phyloP scores from a whole-genome alignment of 805 yeast genomes.

The Nakazawaea laoshanensis region DNA sequence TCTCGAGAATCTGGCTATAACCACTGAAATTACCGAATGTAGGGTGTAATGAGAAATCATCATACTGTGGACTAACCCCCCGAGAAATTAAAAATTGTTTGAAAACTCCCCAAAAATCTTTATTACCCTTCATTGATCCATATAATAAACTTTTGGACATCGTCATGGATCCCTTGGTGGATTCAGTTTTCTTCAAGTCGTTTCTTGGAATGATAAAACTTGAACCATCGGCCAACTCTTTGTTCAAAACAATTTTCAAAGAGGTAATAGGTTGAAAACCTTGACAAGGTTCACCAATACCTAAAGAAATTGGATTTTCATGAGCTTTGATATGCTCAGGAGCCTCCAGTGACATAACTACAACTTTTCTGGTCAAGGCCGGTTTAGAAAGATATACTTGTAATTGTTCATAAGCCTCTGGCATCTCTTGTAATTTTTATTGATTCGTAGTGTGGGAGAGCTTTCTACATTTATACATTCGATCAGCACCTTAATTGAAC shows the following conservation, averaged over 20 bases:
- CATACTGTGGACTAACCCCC: conserved; percentile 31
- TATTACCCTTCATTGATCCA: conserved; percentile 37
- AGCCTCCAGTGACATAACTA: too few relatives aligned
- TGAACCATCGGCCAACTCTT: too few relatives aligned
- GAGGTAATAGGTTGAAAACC: conserved; percentile 54
- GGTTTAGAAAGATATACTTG: too few relatives aligned
- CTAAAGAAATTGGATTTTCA: conserved; percentile 39
- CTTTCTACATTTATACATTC: neutral
- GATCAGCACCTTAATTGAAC: too few relatives aligned
- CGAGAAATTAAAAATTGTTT: conserved; percentile 21
- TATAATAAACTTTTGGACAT: conserved; percentile 36
- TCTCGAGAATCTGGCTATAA: too few relatives aligned
- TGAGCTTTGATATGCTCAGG: conserved; percentile 36
- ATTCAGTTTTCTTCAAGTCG: neutral
- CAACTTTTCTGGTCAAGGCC: too few relatives aligned
- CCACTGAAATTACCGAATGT: conserved; percentile 51
- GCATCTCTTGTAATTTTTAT: neutral
- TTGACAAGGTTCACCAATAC: conserved; percentile 56
- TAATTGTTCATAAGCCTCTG: neutral
- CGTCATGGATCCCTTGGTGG: neutral
- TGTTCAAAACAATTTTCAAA: conserved; percentile 34
- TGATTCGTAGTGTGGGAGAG: too few relatives aligned
- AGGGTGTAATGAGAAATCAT: conserved; percentile 37
- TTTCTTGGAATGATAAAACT: neutral
- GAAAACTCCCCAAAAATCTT: conserved; percentile 29